Base-by-base conservation (phyloP, 2,329 filamentous ascomycete species). In the Tolypocladium pustulatum region DNA sequence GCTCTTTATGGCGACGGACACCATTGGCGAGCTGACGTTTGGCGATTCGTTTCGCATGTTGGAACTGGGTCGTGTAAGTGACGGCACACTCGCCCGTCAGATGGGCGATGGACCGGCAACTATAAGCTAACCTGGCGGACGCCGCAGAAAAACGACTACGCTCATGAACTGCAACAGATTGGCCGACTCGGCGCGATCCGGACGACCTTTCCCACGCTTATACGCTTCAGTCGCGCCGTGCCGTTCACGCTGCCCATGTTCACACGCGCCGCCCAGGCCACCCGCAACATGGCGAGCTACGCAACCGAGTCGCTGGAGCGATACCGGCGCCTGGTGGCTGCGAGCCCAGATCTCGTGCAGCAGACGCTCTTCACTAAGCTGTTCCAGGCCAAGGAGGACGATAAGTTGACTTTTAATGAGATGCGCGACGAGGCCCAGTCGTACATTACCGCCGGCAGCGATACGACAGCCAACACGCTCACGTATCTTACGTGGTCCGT, bases 1-100 rank as follows among this genome's bases (percentile, higher is more conserved):
- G 69, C 65, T 76, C 7, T 81, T 81, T 57, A 76, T 82, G 72
- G 68, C 80, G 0, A 81, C 80, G 0, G 82, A 85, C 63, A 68
- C 81, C 0, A 80, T 83, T 55, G 79, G 75, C 0, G 74, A 82
- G 56, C 66, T 85, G 7, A 76, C 71, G 1, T 84, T 85, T 65
- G 81, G 81, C 0, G 75, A 82, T n/a, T 79, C 79, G 0, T 83
- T 84, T 59, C 67, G 69, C 0, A 78, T 78, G 70, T 65, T 85
- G 4, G 79, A 84, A 58, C 65, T 66, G 4, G 79, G 78, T 20
- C 66, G 78, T 68, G 79, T 81, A 64, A 60, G 68, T 55, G 22
- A 30, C 3, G 12, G 10, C 32, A 17, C 22, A 22, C 43, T 54
- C 20, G 36, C 8, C 9, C 25, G 25, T 4, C 25, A 38, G 22